Evolutionary conservation across 306 rosid species (phyloP), one percentile per base, ranked within the genome.

Genomic region (Sicyos edulis): DNA sequence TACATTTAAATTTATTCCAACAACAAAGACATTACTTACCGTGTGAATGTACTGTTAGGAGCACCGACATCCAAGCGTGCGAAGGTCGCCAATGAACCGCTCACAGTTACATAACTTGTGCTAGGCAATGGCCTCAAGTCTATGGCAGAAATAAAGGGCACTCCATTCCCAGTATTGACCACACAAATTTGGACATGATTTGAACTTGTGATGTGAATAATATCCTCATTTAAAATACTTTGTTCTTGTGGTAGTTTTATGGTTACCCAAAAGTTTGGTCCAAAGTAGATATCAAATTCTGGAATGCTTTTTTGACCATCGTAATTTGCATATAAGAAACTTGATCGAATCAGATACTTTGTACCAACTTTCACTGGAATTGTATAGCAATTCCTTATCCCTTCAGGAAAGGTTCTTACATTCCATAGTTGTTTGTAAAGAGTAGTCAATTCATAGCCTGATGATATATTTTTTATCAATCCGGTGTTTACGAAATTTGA

Each of bases 41-140:
- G 50, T 9, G 54, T 53, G 2, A 14, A 8, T 14, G 50, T 4
- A 1, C 11, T 8, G 1, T 52, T 11, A 17, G 59, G 13, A 10
- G 53, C 47, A 58, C 82, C 82, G 44, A 63, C 15, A 34, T 79
- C 75, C 14, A 50, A 12, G 49, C 82, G 56, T 24, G 45, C 13
- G 24, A 20, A 50, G 34, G 63, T 60, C 21, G 53, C 29, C 14
- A 74, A 79, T 17, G 82, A 68, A 12, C 75, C 75, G 42, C 40
- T 29, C 11, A 4, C 64, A 20, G 72, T 26, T 8, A 37, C 51
- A n/a, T 79, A 79, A 74, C 15, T 68, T 3, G 55, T 50, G 5
- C 34, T 65, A 42, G 26, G 32, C 32, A 79, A n/a, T 68, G 64
- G 78, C 71, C 82, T 79, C 19, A 74, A 22, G 49, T 79, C 82